phyloP scores from a whole-genome alignment of 2,329 filamentous ascomycete genomes.

The Claviceps fusiformis region DNA sequence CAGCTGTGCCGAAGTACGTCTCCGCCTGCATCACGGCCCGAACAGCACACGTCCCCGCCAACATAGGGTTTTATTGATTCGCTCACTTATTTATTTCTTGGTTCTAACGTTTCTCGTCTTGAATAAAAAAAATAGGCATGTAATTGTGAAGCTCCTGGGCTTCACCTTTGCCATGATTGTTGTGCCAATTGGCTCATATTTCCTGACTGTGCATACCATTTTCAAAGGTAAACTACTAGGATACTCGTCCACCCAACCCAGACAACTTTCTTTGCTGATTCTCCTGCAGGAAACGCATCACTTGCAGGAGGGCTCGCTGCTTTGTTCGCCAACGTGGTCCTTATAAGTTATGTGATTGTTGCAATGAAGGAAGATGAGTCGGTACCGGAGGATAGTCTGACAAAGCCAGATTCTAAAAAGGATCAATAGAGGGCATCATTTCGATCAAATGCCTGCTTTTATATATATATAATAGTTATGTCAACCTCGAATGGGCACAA shows the following conservation, averaged over 20 bases:
- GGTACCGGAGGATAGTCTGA: slow-evolving; percentile 27
- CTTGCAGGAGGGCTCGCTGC: slow-evolving; percentile 77
- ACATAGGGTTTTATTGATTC: too few species aligned
- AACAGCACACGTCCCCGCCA: not conserved
- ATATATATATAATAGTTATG: not conserved
- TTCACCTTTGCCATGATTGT: slow-evolving; percentile 90
- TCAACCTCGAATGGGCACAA: not conserved
- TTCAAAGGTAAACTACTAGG: slow-evolving; percentile 51
- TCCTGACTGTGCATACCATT: slow-evolving; percentile 59
- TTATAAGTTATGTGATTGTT: slow-evolving; percentile 81
- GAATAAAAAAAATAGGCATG: slow-evolving; percentile 41
- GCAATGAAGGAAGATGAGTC: slow-evolving; percentile 75
- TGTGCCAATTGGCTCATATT: slow-evolving; percentile 79
- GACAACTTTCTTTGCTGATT: not conserved
- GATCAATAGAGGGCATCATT: slow-evolving; percentile 20
- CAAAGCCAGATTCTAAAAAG: slow-evolving; percentile 35
- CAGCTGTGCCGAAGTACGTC: slow-evolving; percentile 63
- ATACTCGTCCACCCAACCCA: not conserved
- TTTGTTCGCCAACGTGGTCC: slow-evolving; percentile 77
- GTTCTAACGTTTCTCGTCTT: not conserved
- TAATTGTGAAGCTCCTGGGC: slow-evolving; percentile 78
- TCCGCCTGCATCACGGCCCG: not conserved
- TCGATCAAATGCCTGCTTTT: not conserved
- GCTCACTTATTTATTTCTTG: not conserved
- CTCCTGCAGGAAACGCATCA: slow-evolving; percentile 62